These are phyloP conservation scores for Myriosclerotinia curreyana DNA, from an alignment of 2,329 filamentous ascomycete genomes.

Conservation along the genomic window DNA sequence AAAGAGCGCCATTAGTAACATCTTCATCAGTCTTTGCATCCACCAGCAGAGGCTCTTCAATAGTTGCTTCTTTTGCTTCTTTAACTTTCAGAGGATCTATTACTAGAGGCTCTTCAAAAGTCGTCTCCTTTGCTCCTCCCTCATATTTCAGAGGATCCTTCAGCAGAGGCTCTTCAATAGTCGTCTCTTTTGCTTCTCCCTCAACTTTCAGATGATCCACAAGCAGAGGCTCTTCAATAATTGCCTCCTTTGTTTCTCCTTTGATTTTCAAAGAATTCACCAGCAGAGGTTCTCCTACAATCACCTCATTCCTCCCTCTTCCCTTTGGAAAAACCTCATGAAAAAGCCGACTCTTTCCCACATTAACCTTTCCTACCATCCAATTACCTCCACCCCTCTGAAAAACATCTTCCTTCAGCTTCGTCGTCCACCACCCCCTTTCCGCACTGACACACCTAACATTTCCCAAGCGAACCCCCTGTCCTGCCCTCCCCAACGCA, in stretches of 20 bases:
- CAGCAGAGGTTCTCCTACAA: constrained; percentile 7
- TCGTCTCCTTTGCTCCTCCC: too few species aligned
- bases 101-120: too few species aligned
- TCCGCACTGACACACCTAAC: constrained; percentile 82
- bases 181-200: too few species aligned
- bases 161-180: too few species aligned
- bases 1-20: neutral
- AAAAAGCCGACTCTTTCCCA: constrained; percentile 92
- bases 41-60: too few species aligned
- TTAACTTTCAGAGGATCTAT: too few species aligned
- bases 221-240: too few species aligned
- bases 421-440: constrained; percentile 84
- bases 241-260: too few species aligned
- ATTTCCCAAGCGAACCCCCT: constrained; percentile 79
- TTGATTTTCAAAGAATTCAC: too few species aligned
- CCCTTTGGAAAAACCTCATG: constrained; percentile 82
- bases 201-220: too few species aligned
- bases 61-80: too few species aligned
- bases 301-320: constrained; percentile 39
- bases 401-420: constrained; percentile 83
- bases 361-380: constrained; percentile 98
- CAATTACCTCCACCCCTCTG: constrained; percentile 80
- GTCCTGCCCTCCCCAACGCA: constrained; percentile 65
- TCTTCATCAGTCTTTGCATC: neutral
- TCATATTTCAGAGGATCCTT: too few species aligned